These are phyloP conservation scores for Gossypium gossypioides DNA, from an alignment of 441 rosid species.

Conservation along the genomic window DNA sequence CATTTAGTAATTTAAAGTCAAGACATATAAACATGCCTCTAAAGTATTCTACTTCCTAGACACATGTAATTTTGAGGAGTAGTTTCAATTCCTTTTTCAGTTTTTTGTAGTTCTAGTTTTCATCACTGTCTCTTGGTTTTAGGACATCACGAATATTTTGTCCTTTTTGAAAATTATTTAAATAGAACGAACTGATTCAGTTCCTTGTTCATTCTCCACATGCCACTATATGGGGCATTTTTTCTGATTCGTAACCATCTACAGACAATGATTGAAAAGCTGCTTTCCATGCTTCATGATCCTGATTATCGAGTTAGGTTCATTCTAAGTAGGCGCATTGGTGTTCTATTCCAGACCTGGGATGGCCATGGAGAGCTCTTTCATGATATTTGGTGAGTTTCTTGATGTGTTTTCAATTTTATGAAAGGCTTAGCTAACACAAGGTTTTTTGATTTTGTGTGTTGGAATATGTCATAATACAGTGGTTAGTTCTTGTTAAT, in stretches of 20 bases:
- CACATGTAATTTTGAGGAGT: background rate
- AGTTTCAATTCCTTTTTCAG: slow-evolving; percentile 2
- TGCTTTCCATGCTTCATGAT: slow-evolving; percentile 65
- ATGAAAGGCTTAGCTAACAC: background rate
- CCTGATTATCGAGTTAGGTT: slow-evolving; percentile 88
- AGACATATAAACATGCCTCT: background rate
- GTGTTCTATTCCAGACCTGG: slow-evolving; percentile 94
- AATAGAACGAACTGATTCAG: background rate
- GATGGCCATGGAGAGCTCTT: slow-evolving; percentile 93
- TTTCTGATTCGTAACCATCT: slow-evolving; percentile 16
- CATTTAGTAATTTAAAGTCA: background rate
- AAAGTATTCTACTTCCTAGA: slow-evolving; percentile 2
- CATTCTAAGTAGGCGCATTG: slow-evolving; percentile 59
- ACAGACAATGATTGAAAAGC: slow-evolving; percentile 77
- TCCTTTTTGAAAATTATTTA: background rate
- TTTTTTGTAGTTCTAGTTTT: background rate
- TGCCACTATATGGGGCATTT: slow-evolving; percentile 13
- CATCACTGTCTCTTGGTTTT: background rate
- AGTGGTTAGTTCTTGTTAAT: background rate
- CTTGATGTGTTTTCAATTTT: background rate
- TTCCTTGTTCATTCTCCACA: background rate
- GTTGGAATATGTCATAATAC: background rate
- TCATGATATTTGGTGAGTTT: slow-evolving; percentile 80
- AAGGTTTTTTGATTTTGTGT: background rate
- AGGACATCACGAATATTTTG: background rate